Evolutionary conservation across 1,284 basidiomycete genomes (phyloP).

Genomic region (Heterobasidion annosum): DNA sequence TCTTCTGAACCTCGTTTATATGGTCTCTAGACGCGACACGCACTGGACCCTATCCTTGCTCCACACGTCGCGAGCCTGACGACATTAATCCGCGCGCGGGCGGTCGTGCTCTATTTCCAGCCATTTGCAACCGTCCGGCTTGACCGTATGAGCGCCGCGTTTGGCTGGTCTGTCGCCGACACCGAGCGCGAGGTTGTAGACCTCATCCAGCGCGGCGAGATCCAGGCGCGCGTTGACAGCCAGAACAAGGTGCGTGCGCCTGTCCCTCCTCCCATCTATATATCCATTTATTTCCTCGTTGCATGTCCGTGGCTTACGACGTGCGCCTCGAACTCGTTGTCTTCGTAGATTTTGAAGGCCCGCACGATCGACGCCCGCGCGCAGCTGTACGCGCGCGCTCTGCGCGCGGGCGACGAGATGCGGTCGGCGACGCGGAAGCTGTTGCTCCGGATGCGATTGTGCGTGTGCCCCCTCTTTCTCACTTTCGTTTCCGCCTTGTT

Average conservation of each 20-base stretch:
- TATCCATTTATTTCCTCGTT: background rate
- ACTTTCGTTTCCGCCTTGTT: conserved; percentile 1
- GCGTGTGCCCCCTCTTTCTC: conserved; percentile 18
- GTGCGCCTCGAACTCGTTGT: background rate
- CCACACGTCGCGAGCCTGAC: conserved; percentile 54
- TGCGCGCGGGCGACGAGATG: conserved; percentile 63
- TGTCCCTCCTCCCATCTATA: background rate
- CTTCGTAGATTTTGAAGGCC: conserved; percentile 58
- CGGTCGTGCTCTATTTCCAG: conserved; percentile 77
- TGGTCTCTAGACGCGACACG: conserved; percentile 52
- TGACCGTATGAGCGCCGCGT: conserved; percentile 71
- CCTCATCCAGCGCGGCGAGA: conserved; percentile 67
- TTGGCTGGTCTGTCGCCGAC: conserved; percentile 70
- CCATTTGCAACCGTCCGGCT: conserved; percentile 78
- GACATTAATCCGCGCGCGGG: conserved; percentile 58
- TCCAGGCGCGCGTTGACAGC: conserved; percentile 74
- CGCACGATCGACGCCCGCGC: conserved; percentile 67
- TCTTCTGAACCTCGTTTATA: background rate
- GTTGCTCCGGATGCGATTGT: conserved; percentile 70
- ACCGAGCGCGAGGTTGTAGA: conserved; percentile 63
- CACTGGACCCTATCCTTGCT: conserved; percentile 67
- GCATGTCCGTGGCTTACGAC: too few species aligned
- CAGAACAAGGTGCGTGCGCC: conserved; percentile 54
- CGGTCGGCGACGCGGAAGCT: conserved; percentile 67
- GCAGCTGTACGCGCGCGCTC: conserved; percentile 63